Base-by-base conservation (phyloP, 805 yeast genomes). In the Sporopachydermia quercuum region DNA sequence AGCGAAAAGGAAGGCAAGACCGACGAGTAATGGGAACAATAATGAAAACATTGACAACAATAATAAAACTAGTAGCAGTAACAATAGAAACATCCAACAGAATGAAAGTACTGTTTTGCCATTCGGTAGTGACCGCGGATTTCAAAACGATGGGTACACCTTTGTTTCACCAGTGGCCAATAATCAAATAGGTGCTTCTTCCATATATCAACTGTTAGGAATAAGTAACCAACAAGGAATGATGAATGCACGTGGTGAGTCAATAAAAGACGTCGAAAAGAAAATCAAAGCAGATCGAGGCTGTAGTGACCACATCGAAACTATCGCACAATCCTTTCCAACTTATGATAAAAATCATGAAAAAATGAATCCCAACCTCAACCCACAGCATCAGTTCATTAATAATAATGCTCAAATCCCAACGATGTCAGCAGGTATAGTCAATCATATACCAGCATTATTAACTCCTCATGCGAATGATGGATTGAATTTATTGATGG, bases 131-230 rank as follows among this genome's bases (percentile, higher is more conserved):
- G 30, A 23, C n/a, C 8, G n/a, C 13, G 30, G 30, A 23, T 23
- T 23, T n/a, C 30, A 23, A n/a, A 23, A 23, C 30, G 30, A 23
- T 23, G 30, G 30, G 30, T 23, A 23, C 30, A 23, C 30, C 8
- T 23, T 23, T 23, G 30, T 23, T 8, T 23, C 30, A 8, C 30
- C 30, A 8, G 30, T 8, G 30, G 8, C 30, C 30, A 23, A 23
- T n/a, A 23, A 23, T n/a, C 13, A 23, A 23, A 23, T 23, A 8
- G 30, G 30, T n/a, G 8, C 30, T 23, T 23, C 30, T n/a, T 23
- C 30, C n/a, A 23, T 23, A 23, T 23, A 23, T 23, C 30, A 23
- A n/a, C n/a, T 23, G 30, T n/a, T 23, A 8, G 30, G 30, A 8
- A 8, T 23, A 8, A n/a, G n/a, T n/a, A n/a, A n/a, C n/a, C n/a